phyloP scores from a whole-genome alignment of 2,329 filamentous ascomycete genomes.

The Diaporthe sp. region DNA sequence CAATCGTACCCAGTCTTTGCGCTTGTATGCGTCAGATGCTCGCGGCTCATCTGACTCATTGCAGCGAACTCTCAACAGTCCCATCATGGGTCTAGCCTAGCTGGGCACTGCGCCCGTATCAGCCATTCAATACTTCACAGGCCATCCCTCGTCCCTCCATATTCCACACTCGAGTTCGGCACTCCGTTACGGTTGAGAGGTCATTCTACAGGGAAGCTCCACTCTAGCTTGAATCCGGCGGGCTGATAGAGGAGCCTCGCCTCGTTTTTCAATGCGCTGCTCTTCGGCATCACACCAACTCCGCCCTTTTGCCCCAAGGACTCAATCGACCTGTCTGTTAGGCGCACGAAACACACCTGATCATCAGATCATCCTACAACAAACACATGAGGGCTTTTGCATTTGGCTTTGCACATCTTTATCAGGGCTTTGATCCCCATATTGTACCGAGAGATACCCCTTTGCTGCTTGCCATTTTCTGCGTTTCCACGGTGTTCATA shows the following conservation, averaged over 20 bases:
- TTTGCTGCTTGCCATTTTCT: slow-evolving; percentile 1
- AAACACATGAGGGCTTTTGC: slow-evolving; percentile 5
- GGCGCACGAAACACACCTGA: background rate
- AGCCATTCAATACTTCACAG: background rate
- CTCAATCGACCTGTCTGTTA: background rate
- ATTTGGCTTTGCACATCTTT: slow-evolving; percentile 26
- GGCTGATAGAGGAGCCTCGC: background rate
- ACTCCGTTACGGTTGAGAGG: background rate
- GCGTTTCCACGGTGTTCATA: background rate
- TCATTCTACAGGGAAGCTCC: background rate
- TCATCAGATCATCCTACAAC: background rate
- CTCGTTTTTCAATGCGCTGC: background rate
- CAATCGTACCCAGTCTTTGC: background rate
- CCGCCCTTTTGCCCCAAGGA: background rate
- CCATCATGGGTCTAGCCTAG: background rate
- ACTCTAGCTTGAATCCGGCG: background rate
- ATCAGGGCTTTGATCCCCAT: slow-evolving; percentile 17
- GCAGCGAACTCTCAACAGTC: background rate
- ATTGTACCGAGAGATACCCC: slow-evolving; percentile 36
- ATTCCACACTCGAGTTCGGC: background rate
- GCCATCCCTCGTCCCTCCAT: background rate
- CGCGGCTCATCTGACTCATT: background rate
- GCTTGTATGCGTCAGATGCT: background rate
- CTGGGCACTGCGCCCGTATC: background rate
- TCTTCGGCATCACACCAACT: background rate